Base-by-base conservation (phyloP, 1,284 basidiomycete species). In the Cutaneotrichosporon spelunceum region DNA sequence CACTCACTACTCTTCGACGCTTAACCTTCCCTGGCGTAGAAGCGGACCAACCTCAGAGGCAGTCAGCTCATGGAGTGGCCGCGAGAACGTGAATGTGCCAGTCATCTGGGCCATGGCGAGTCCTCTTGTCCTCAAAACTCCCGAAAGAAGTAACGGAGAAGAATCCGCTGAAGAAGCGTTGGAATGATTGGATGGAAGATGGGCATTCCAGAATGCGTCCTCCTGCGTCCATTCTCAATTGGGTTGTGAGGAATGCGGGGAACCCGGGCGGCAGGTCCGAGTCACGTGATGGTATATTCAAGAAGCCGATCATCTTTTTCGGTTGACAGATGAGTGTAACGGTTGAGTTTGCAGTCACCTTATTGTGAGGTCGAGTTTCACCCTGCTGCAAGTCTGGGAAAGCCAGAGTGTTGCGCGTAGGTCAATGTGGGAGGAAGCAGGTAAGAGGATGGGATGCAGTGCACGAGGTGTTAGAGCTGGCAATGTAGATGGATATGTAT, bases 1-100 rank as follows among this genome's bases (percentile, higher is more conserved):
- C 29, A 67, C 70, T 55, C 59, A 70, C 70, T 71, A 71, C 24
- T 66, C 57, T 21, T 61, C 68, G 4, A 72, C 70, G 8, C 57
- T 64, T 42, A 72, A 47, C 55, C 64, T 26, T 42, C 70, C 70
- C 1, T 62, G 56, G 19, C 60, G 57, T 11, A 66, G 70, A 30
- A 66, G 60, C 9, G 44, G 48, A 11, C 49, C 67, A 4, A 69
- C 67, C 50, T 69, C 65, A 16, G 50, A 45, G 1, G 69, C 70
- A 1, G 66, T 57, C 27, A 72, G 62, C 44, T 56, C 44, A 24
- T 56, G 44, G 27, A 56, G 55, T 21, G 52, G 52, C 14, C 52
- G 34, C 45, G 45, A 48, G 45, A 24, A 48, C 39, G 39, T 42
- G 39, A 19, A 19, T 42, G 39, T 42, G 39, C 39, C 39, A 42